Conservation (phyloP, 305 asterid species). For the Fraxinus sp. region DNA sequence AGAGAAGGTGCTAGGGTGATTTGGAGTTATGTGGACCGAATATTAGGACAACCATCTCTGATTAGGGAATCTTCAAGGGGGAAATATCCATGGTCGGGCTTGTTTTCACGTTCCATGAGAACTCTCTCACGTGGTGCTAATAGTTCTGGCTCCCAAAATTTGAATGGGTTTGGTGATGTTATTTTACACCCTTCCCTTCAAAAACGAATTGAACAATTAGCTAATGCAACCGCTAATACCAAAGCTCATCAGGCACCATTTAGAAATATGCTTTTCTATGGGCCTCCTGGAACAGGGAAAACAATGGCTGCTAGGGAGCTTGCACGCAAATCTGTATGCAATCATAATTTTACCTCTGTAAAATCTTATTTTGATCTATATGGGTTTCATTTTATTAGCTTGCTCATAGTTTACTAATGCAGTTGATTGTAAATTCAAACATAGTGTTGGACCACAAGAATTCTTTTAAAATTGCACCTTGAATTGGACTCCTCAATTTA, state of each 20-base stretch:
- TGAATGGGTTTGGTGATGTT: slow-evolving; percentile 80
- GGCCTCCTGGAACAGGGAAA: slow-evolving; percentile 98
- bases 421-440: neutral
- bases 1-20: slow-evolving; percentile 96
- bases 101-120: slow-evolving; percentile 51
- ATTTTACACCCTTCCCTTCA: slow-evolving; percentile 85
- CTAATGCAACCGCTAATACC: slow-evolving; percentile 83
- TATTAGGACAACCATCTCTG: slow-evolving; percentile 91
- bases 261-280: slow-evolving; percentile 89
- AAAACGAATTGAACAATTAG: slow-evolving; percentile 78
- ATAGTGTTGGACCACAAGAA: neutral
- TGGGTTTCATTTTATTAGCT: neutral
- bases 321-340: slow-evolving; percentile 83
- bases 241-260: slow-evolving; percentile 95
- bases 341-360: slow-evolving; percentile 3
- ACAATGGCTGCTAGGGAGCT: slow-evolving; percentile 99
- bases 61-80: slow-evolving; percentile 96
- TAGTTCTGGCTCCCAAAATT: slow-evolving; percentile 40
- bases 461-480: neutral
- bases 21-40: slow-evolving; percentile 97
- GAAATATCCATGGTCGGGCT: slow-evolving; percentile 93
- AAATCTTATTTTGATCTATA: slow-evolving; percentile 3
- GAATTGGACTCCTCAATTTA: neutral
- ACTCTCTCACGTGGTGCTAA: slow-evolving; percentile 13
- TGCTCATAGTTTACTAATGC: neutral